Evolutionary conservation across 2,329 filamentous ascomycete genomes (phyloP), one percentile per base, ranked within the genome.

Genomic region (Elsinoe arachidis): DNA sequence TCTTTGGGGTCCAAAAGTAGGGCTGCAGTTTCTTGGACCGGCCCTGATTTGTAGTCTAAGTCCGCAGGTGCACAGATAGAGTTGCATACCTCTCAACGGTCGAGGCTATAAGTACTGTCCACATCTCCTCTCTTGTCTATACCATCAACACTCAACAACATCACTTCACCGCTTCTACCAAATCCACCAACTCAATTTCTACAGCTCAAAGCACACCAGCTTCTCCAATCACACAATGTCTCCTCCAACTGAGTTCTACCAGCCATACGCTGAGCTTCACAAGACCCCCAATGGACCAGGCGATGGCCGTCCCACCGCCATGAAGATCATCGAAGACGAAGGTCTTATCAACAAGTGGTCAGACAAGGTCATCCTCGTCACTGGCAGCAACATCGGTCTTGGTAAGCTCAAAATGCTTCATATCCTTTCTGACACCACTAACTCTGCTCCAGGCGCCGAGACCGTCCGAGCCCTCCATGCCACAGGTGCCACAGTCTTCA

Each of bases 401-500:
- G 68, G 73, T 55, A 73, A 70, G 1, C 6, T 26, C 23, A 26
- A 26, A 3, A 6, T 26, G 3, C 3, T 3, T 26, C 23, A 26
- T 26, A 26, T 26, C 23, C 3, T 6, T 6, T 26, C 23, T 6
- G 6, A 26, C 23, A 26, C 23, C 23, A 26, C 33, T 35, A 34
- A 34, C 23, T 34, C 14, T 26, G 6, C 2, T 63, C 67, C n/a
- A 62, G 76, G 76, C 9, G 60, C 73, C 30, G 72, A 77, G 58
- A 77, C 74, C 2, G 73, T 69, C 2, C 68, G 69, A 11, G 76
- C 76, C 1, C 67, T 80, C 9, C 67, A 66, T 49, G 63, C 70
- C 10, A 75, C 78, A 0, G 76, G 77, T 9, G 75, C 76, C 9
- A 74, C 66, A 26, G 61, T 78, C 47, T 78, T 70, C 63, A 64